These are phyloP conservation scores for Diaporthe vexans DNA, from an alignment of 2,329 filamentous ascomycete genomes.

Conservation along the genomic window DNA sequence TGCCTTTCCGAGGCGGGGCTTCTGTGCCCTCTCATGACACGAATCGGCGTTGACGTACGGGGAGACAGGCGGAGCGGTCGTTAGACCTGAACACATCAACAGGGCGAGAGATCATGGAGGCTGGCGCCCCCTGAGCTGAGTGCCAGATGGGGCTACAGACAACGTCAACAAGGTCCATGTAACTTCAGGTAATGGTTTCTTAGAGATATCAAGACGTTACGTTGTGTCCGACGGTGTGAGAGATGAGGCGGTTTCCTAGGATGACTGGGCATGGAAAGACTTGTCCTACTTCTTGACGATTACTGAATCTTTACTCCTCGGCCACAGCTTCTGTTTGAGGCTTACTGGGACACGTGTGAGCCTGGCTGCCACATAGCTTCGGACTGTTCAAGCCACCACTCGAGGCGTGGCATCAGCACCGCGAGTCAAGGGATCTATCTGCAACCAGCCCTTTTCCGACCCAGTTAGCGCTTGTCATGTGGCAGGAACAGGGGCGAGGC, in stretches of 20 bases:
- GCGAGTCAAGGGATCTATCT: no score
- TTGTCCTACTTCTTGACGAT: not conserved
- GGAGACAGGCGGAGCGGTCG: no score
- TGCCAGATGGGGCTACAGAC: not conserved
- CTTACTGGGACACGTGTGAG: not conserved
- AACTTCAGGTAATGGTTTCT: not conserved
- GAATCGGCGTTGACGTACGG: not conserved
- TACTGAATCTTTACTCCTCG: not conserved
- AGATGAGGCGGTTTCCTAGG: not conserved
- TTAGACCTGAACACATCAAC: not conserved
- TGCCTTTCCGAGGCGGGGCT: not conserved
- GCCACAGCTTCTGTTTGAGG: not conserved
- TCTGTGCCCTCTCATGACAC: not conserved
- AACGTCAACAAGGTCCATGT: not conserved
- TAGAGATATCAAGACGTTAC: not conserved
- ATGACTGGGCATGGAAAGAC: not conserved
- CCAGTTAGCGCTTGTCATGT: not conserved
- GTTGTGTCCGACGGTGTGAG: not conserved
- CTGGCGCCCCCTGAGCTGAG: not conserved
- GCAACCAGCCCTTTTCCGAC: not conserved
- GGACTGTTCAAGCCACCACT: not conserved
- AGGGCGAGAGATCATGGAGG: not conserved
- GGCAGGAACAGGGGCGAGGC: not conserved
- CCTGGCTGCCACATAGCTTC: not conserved
- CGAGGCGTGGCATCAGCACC: not conserved